Percentiles rank a stretch among this genome's conserved stretches.
Evolutionary conservation across 352 stramenopile species (phyloP).

Genomic region (Pythium rhizo-oryzae): DNA sequence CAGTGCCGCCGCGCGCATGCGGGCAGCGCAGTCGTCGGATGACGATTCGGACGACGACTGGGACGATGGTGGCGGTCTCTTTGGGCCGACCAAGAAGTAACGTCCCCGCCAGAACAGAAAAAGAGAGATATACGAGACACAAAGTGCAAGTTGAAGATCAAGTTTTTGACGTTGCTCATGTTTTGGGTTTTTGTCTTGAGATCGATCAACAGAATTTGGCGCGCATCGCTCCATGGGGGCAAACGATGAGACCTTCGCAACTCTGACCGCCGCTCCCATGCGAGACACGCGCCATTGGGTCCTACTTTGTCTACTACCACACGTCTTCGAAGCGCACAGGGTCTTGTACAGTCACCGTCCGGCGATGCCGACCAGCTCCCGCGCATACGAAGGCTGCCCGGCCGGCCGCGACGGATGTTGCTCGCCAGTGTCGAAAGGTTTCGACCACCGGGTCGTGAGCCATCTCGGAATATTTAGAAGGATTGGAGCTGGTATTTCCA

Average conservation of each 20-base stretch:
- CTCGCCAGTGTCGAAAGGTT: neutral
- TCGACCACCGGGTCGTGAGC: conserved; percentile 4
- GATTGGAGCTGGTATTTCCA: conserved; percentile 90
- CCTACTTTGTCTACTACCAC: conserved; percentile 32
- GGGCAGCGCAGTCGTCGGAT: conserved; percentile 42
- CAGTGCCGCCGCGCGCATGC: conserved; percentile 50
- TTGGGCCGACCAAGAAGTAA: conserved; percentile 40
- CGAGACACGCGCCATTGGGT: neutral
- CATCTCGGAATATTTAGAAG: conserved; percentile 77
- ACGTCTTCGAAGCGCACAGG: conserved; percentile 26
- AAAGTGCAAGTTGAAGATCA: conserved; percentile 3
- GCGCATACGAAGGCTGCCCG: too few species aligned
- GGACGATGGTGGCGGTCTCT: conserved; percentile 65
- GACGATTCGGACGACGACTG: conserved; percentile 61
- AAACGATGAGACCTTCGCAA: too few species aligned
- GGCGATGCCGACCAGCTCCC: neutral
- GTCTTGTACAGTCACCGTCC: conserved; percentile 23
- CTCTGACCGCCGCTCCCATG: too few species aligned
- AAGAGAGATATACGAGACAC: neutral
- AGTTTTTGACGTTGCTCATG: neutral
- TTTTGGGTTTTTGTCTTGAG: conserved; percentile 4
- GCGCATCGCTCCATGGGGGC: neutral
- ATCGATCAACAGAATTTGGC: conserved; percentile 15
- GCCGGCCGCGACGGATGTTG: too few species aligned
- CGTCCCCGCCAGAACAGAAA: neutral